Evolutionary conservation across 345 rosid species (phyloP).

Genomic region (Salix dunnii): DNA sequence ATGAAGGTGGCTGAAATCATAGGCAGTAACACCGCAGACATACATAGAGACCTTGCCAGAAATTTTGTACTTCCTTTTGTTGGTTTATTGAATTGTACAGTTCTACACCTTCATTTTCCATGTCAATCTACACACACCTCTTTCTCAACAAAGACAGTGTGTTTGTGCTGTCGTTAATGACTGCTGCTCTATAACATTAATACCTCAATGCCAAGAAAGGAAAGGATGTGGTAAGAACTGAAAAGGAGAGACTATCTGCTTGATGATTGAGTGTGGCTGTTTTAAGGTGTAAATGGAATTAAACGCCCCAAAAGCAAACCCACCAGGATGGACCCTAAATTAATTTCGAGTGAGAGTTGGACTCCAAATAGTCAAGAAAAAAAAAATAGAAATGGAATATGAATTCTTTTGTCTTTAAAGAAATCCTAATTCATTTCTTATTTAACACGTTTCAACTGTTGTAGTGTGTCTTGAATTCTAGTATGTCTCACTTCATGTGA

Average conservation of each 20-base stretch:
- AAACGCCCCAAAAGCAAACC: neutral
- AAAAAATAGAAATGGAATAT: neutral
- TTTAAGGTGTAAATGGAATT: neutral
- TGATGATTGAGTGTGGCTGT: neutral
- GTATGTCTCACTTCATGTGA: neutral
- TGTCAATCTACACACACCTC: neutral
- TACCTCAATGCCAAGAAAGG: neutral
- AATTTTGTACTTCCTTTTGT: constrained; percentile 47
- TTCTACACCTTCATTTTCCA: constrained; percentile 32
- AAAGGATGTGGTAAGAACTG: neutral
- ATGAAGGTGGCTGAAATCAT: constrained; percentile 82
- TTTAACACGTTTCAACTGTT: neutral
- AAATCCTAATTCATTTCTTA: neutral
- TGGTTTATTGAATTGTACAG: constrained; percentile 69
- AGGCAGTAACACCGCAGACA: constrained; percentile 85
- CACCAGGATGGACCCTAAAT: neutral
- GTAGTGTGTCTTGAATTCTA: neutral
- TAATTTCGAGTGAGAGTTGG: neutral
- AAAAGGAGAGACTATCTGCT: neutral
- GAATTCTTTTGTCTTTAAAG: neutral
- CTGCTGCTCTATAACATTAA: neutral
- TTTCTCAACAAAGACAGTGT: neutral
- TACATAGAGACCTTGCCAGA: constrained; percentile 66
- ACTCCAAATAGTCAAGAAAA: neutral
- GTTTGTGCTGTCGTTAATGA: neutral